A percentile compares a stretch with the other conserved stretches of the same genome.
Conservation (phyloP, 2,329 filamentous ascomycete species). For the Fusarium anguioides region DNA sequence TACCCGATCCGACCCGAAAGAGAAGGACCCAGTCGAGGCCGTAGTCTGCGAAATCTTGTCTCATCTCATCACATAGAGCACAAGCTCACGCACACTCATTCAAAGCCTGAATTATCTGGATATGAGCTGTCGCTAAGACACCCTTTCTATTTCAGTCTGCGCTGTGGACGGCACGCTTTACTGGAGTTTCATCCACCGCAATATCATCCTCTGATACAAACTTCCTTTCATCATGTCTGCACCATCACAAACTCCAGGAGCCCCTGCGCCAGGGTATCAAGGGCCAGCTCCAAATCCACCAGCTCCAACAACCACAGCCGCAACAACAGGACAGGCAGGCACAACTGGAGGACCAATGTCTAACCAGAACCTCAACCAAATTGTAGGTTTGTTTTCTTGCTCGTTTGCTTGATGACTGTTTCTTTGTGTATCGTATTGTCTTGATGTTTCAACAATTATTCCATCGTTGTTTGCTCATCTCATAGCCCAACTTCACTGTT, state of each 20-base stretch:
- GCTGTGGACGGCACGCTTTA: background rate
- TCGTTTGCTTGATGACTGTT: background rate
- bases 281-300: constrained; percentile 51
- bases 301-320: constrained; percentile 39
- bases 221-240: constrained; percentile 48
- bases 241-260: constrained; percentile 47
- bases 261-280: constrained; percentile 48
- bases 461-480: background rate
- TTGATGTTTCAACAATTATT: background rate
- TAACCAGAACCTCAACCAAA: constrained; percentile 93
- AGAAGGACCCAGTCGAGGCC: background rate
- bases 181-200: background rate
- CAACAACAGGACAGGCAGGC: constrained; percentile 48
- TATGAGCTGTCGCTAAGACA: constrained; percentile 23
- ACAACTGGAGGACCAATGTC: constrained; percentile 65
- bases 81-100: background rate
- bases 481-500: background rate
- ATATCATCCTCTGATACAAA: background rate
- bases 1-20: background rate
- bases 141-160: background rate
- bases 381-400: constrained; percentile 71
- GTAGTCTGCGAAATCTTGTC: constrained; percentile 1
- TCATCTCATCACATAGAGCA: background rate
- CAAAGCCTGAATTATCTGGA: background rate
- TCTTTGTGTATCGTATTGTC: background rate